These are phyloP conservation scores for Aspergillus awamori DNA, from an alignment of 2,329 filamentous ascomycete species.

Conservation along the genomic window DNA sequence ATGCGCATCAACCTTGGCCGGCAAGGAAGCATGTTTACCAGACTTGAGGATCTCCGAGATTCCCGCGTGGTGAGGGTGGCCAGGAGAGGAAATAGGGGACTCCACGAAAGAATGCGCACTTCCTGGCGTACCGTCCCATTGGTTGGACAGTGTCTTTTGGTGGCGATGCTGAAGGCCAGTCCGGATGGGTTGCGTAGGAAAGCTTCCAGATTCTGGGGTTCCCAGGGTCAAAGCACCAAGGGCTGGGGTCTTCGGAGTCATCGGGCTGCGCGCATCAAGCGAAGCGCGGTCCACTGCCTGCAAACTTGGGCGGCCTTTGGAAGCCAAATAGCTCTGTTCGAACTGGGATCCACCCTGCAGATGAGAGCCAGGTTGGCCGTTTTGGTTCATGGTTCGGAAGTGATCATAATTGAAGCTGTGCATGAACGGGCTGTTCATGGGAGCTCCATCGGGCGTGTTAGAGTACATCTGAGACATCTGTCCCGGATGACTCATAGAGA, in stretches of 20 bases:
- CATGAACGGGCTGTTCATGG: conserved; percentile 87
- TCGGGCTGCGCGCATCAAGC: conserved; percentile 74
- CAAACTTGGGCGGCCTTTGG: conserved; percentile 62
- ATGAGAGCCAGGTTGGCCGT: conserved; percentile 46
- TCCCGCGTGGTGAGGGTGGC: conserved; percentile 62
- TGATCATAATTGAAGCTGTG: conserved; percentile 76
- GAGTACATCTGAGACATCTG: conserved; percentile 78
- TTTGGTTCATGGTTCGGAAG: conserved; percentile 68
- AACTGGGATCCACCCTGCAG: conserved; percentile 47
- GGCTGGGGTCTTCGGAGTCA: conserved; percentile 83
- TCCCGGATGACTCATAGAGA: conserved; percentile 65
- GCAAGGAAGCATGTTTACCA: conserved; percentile 84
- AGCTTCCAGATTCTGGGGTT: conserved; percentile 71
- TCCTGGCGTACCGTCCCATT: conserved; percentile 86
- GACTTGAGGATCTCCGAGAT: conserved; percentile 85
- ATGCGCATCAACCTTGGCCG: conserved; percentile 73
- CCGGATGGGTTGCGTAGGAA: conserved; percentile 77
- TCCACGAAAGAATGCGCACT: conserved; percentile 80
- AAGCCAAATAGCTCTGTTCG: conserved; percentile 61
- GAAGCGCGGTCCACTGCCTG: conserved; percentile 71
- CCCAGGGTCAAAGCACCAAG: conserved; percentile 73
- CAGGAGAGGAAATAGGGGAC: conserved; percentile 83
- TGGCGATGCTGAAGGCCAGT: conserved; percentile 65
- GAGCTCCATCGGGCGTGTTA: conserved; percentile 86
- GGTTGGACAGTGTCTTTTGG: conserved; percentile 81